Evolutionary conservation across 2,329 filamentous ascomycete genomes (phyloP).

Genomic region (Fusarium floridanum): DNA sequence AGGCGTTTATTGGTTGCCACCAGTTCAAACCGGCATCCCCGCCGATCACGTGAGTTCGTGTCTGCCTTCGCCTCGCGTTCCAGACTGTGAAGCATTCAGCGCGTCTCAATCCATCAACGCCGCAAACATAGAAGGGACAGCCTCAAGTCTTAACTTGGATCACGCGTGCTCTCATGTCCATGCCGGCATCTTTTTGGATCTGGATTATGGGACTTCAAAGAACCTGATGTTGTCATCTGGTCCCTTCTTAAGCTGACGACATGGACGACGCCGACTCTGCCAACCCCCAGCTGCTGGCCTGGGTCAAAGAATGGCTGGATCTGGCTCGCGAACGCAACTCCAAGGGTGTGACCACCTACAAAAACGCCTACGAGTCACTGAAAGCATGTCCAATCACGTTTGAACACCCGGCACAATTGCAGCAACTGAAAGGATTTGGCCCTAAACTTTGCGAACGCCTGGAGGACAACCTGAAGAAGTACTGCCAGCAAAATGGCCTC

Average conservation of each 20-base stretch:
- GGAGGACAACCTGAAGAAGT: slow-evolving; percentile 68
- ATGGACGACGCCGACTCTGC: slow-evolving; percentile 63
- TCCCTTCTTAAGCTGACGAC: slow-evolving; percentile 5
- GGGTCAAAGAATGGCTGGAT: slow-evolving; percentile 84
- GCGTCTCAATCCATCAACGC: slow-evolving; percentile 17
- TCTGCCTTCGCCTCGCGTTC: slow-evolving; percentile 16
- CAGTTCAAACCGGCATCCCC: neutral
- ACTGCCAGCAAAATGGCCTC: slow-evolving; percentile 76
- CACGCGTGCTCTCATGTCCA: neutral
- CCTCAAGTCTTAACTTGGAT: neutral
- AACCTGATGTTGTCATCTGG: neutral
- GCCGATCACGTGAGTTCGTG: slow-evolving; percentile 43
- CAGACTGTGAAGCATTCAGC: slow-evolving; percentile 17
- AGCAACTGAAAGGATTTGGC: slow-evolving; percentile 80
- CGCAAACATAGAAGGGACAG: too few species aligned
- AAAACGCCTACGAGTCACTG: slow-evolving; percentile 81
- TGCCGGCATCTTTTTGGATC: neutral
- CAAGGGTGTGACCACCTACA: slow-evolving; percentile 79
- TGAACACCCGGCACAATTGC: slow-evolving; percentile 78
- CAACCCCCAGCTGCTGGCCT: slow-evolving; percentile 78
- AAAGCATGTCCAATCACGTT: slow-evolving; percentile 79
- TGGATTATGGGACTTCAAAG: neutral
- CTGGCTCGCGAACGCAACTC: slow-evolving; percentile 75
- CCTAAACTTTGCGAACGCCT: slow-evolving; percentile 78
- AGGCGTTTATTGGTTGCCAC: slow-evolving; percentile 35